Base-by-base conservation (phyloP, 192 early-diverging fungal genomes). In the Backusella parvicylindrica region DNA sequence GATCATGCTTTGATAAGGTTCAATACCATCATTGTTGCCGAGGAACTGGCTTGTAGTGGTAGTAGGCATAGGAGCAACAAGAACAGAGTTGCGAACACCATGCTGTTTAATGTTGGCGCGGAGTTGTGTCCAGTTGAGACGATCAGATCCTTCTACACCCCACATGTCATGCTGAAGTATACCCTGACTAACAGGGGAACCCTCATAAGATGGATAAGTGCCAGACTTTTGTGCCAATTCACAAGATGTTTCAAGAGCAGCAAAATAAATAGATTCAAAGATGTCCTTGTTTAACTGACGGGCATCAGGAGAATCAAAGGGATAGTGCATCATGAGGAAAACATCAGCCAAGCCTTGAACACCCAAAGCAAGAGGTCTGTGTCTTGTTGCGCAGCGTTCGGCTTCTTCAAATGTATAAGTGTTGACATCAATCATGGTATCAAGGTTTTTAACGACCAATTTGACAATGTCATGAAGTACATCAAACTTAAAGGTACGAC, bases 341-440 rank as follows among this genome's bases (percentile, higher is more conserved):
- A 96, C 92, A 82, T 98, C 97, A 33, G 97, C 97, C 16, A 98
- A 88, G 28, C 97, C 97, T 86, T 97, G 95, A 11, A 97, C 95
- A 49, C 95, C 95, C 30, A 97, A 79, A 13, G 93, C 94, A 77
- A 97, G 89, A 65, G 97, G 96, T 40, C 97, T 89, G 84, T 98
- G 95, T 65, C 94, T 92, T 88, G 94, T 87, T 86, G 97, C 97
- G 78, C 93, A 95, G 50, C 79, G 84, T 38, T 88, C 84, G 26
- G 95, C 94, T 85, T 96, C 93, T 18, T 84, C 84, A 49, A 98
- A 92, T 2, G 96, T 95, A 84, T 98, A 98, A 76, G 89, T 95
- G 88, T 97, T 98, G 79, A 94, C 86, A 81, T 98, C 96, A 75
- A 98, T 98, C 80, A 98, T 94, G 86, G 93, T 95, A 93, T 98